phyloP scores from a whole-genome alignment of 73 alveolate species.

The Paramecium octaurelia region DNA sequence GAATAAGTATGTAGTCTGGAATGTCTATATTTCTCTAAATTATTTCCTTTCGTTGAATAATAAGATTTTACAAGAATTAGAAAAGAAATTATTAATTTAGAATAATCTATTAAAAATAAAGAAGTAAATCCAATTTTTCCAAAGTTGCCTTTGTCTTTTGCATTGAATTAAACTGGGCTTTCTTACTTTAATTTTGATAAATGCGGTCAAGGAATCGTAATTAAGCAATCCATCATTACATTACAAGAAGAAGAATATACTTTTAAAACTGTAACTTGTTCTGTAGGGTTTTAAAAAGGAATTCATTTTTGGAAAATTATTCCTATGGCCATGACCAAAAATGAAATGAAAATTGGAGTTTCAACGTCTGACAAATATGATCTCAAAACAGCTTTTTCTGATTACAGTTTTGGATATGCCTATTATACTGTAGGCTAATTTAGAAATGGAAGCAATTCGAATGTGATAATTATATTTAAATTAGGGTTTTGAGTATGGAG shows the following conservation, averaged over 20 bases:
- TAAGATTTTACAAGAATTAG: background rate
- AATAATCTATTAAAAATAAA: background rate
- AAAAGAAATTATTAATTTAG: background rate
- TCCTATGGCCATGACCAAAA: constrained; percentile 65
- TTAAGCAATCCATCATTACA: constrained; percentile 66
- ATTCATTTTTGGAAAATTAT: constrained; percentile 76
- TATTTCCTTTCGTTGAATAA: background rate
- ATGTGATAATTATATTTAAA: background rate
- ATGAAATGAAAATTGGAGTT: constrained; percentile 76
- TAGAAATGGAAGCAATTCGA: constrained; percentile 70
- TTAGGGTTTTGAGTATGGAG: constrained; percentile 71
- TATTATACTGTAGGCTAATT: constrained; percentile 74
- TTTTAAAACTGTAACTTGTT: constrained; percentile 77
- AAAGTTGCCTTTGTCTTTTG: background rate
- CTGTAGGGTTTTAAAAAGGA: constrained; percentile 73
- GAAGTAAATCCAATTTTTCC: background rate
- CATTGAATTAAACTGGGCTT: background rate
- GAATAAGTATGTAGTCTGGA: constrained; percentile 22
- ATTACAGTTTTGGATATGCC: constrained; percentile 73
- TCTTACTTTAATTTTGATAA: background rate
- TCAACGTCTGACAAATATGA: constrained; percentile 36
- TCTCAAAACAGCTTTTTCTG: constrained; percentile 69
- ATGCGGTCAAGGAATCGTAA: background rate
- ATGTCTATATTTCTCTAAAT: background rate
- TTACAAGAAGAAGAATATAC: constrained; percentile 83